Evolutionary conservation across 106 monocot species (phyloP), one percentile per base, ranked within the genome.

Genomic region (Apostasia shenzhenica): DNA sequence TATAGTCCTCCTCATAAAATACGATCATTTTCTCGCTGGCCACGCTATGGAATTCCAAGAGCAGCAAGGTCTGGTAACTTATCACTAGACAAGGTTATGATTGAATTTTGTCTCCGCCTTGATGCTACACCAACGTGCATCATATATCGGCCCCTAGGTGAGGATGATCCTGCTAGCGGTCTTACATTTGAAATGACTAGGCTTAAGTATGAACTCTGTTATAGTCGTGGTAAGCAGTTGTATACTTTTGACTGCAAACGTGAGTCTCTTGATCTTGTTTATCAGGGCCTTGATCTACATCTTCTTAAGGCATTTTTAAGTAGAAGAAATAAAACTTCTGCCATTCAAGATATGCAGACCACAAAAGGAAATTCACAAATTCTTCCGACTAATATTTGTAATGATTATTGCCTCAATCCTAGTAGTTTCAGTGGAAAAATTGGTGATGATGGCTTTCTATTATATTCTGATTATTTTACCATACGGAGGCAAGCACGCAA

Each of bases 1-100:
- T 93, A 87, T 76, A 77, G 64, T 73, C 99, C 99, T 78, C 99
- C 99, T 68, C 85, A 99, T 64, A 99, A 99, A 69, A 66, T 99
- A 51, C 85, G 99, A 68, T 83, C 89, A 66, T 99, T 99, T 75
- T 99, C 99, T 75, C 84, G 99, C 6, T 99, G 93, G 90, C 99
- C 99, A 66, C 89, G 93, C 63, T 99, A 90, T 88, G 85, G 87
- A 41, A 78, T 99, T 74, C 85, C 90, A 45, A 93, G 93, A 79
- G 67, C 69, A 75, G 68, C 68, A 54, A 80, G 99, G 66, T 99
- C 99, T 77, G 99, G 99, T 54, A 99, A 99, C 69, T 85, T 99
- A 56, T 78, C 99, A 40, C 58, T 99, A 51, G 99, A 99, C 71
- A 99, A 79, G 76, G 93, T 99, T 53, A 99, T 99, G 93, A 99